Base-by-base conservation (phyloP, 345 rosid genomes). In the Euphorbia lathyris region DNA sequence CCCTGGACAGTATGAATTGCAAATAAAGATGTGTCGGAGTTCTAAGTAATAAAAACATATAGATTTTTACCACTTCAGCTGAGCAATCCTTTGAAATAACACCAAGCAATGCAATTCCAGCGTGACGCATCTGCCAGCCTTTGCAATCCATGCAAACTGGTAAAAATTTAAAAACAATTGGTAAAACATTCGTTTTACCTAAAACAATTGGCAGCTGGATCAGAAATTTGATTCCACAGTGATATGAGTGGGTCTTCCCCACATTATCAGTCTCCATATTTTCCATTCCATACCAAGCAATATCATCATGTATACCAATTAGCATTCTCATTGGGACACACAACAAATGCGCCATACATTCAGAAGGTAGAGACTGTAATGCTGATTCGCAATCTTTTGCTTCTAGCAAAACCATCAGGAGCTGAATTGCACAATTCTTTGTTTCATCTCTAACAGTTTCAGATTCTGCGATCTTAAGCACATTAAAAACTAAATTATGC, bases 11-110 rank as follows among this genome's bases (percentile, higher is more conserved):
- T 58, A 58, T 14, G 34, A 17, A 17, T 4, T 17, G 22, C 20
- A 58, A 58, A 58, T 0, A 27, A 58, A 58, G 62, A 58, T 58
- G 36, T 29, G 8, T 26, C 20, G 9, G n/a, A n/a, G n/a, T n/a
- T n/a, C n/a, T n/a, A n/a, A n/a, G n/a, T n/a, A n/a, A n/a, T n/a
- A 43, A 23, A 40, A 5, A 40, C 11, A 1, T 12, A 45, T 12
- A 45, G n/a, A 42, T 19, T 27, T 14, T 42, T 70, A 70, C 73
- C 55, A 70, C 27, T 70, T 59, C 73, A 30, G 50, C 47, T 29
- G 73, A 70, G 48, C 47, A 60, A 56, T 70, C 73, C 52, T 70
- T 59, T 11, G 73, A 47, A 27, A 70, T 70, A 14, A 45, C 66
- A 45, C 20, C 73, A 29, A 70, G 58, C 66, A 59, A 45, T 14